Base-by-base conservation (phyloP, 192 early-diverging fungal genomes). In the Coemansia furcata region DNA sequence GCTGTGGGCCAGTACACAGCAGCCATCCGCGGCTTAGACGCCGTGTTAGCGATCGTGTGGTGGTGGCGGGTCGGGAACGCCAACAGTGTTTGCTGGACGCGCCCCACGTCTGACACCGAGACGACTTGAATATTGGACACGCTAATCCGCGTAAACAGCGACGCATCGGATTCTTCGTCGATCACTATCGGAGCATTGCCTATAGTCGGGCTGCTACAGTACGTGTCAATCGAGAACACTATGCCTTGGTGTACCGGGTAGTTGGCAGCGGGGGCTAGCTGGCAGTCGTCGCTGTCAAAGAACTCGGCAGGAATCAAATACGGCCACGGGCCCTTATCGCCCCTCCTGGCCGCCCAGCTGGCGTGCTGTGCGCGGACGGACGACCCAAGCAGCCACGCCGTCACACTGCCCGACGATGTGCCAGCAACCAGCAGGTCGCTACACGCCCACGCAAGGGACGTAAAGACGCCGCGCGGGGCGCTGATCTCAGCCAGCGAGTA, bases 361-460 rank as follows among this genome's bases (percentile, higher is more conserved):
- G 67, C 47, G 17, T 62, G 49, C 49, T 72, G 71, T 4, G 65
- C 63, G 9, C 33, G 35, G 15, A 66, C 54, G 37, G 44, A 59
- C 19, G 59, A 32, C 12, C 32, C 36, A 2, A 73, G 35, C 35
- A 39, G 37, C 79, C 79, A 82, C 29, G 49, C 74, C 2, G 59
- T 65, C 14, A 82, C 15, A 0, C 38, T 38, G 50, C 79, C 79
- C 7, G 21, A 42, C 12, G 79, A 76, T 4, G 74, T 73, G 44
- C 67, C 67, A 0, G 79, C 79, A 0, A 69, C 68, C 32, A 82
- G 7, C 23, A 73, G 33, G 32, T 76, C 74, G 52, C 64, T 57
- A 57, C 55, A 19, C 5, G 60, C 71, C 79, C 79, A 82, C n/a
- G 63, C 65, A 15, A 82, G 37, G 39, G 65, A 44, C 3, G 79